Percentiles rank a stretch among this genome's conserved stretches.
These are phyloP conservation scores for Eucalyptus marginata DNA, from an alignment of 345 rosid genomes.

Conservation along the genomic window DNA sequence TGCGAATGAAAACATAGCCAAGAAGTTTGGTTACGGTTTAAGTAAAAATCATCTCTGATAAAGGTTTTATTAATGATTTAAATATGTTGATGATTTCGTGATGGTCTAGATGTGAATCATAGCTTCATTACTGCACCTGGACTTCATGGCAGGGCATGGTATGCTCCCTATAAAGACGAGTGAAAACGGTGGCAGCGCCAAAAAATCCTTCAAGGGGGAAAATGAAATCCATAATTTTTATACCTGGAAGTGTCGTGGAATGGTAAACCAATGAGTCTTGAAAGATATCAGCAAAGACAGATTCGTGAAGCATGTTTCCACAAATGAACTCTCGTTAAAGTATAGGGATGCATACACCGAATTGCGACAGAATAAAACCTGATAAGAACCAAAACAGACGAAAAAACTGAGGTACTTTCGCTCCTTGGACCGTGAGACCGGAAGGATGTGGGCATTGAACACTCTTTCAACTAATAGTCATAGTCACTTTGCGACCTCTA, in stretches of 20 bases:
- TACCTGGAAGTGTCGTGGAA: background rate
- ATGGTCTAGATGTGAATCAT: too few relatives aligned
- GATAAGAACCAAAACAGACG: background rate
- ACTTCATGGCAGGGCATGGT: too few relatives aligned
- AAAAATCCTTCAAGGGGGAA: too few relatives aligned
- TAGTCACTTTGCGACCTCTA: background rate
- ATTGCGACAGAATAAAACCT: background rate
- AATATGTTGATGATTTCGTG: too few relatives aligned
- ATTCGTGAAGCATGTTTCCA: background rate
- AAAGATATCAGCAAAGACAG: background rate
- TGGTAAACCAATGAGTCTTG: background rate
- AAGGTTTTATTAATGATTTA: too few relatives aligned
- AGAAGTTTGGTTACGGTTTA: too few relatives aligned
- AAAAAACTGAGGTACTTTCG: background rate
- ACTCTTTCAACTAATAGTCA: background rate
- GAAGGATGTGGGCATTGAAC: background rate
- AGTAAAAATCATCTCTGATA: too few relatives aligned
- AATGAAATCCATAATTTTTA: too few relatives aligned
- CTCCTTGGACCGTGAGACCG: rapidly evolving
- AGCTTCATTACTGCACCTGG: too few relatives aligned
- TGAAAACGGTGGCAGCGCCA: too few relatives aligned
- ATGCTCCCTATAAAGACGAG: too few relatives aligned
- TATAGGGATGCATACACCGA: background rate
- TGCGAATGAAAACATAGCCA: too few relatives aligned
- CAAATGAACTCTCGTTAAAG: background rate